Evolutionary conservation across 2,329 filamentous ascomycete species (phyloP).

Genomic region (Dendrostoma leiphaemia): DNA sequence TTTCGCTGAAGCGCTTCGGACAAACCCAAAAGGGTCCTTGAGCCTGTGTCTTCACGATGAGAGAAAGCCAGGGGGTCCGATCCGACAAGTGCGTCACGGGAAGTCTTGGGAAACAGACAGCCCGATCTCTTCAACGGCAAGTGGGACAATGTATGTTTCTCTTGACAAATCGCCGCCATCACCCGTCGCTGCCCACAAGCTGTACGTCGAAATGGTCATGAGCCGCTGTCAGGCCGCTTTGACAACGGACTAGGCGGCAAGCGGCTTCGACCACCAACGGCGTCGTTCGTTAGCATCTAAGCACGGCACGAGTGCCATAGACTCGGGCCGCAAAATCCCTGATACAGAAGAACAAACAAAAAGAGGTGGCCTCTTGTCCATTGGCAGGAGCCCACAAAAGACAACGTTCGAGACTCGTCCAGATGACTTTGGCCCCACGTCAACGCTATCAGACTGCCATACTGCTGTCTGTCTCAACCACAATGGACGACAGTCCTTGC

Average conservation of each 20-base stretch:
- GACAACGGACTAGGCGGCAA: no score
- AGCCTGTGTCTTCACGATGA: not conserved
- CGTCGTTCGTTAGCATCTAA: not conserved
- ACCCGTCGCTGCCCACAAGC: no score
- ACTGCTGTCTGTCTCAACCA: not conserved
- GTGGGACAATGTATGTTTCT: not conserved
- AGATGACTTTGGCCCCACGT: not conserved
- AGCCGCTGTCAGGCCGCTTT: no score
- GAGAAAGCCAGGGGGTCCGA: not conserved
- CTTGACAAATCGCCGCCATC: no score
- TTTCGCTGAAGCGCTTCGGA: constrained; percentile 19
- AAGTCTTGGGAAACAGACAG: no score
- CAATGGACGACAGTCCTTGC: not conserved
- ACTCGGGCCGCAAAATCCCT: not conserved
- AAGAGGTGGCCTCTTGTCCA: not conserved
- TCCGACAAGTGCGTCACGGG: not conserved
- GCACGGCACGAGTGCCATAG: not conserved
- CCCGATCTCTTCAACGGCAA: not conserved
- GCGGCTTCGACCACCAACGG: not conserved
- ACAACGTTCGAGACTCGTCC: not conserved
- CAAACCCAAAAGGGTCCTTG: not conserved
- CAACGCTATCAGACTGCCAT: not conserved
- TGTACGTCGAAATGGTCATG: no score
- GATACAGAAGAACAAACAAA: not conserved
- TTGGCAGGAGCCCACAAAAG: not conserved